Conservation (phyloP, 495 filamentous ascomycete species). For the Aspergillus panamensis region DNA sequence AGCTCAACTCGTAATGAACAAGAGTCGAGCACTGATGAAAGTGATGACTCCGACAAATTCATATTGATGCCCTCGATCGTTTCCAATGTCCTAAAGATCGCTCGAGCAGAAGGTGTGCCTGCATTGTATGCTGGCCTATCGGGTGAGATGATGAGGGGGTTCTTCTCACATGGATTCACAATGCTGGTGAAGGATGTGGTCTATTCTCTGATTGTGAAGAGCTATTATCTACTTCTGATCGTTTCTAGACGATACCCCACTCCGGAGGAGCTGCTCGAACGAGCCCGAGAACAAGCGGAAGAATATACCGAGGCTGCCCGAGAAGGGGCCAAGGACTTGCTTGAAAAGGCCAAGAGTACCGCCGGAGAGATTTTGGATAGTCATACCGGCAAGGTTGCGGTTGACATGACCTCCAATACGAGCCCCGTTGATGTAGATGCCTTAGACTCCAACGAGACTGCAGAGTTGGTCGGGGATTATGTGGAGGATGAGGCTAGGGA, state of each 20-base stretch:
- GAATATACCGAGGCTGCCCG: constrained; percentile 44
- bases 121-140: constrained; percentile 75
- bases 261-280: constrained; percentile 41
- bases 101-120: constrained; percentile 59
- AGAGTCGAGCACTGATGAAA: constrained; percentile 9
- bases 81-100: constrained; percentile 58
- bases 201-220: constrained; percentile 67
- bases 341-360: constrained; percentile 30
- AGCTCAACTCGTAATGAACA: background rate
- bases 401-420: constrained; percentile 35
- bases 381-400: constrained; percentile 28
- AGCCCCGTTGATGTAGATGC: constrained; percentile 2
- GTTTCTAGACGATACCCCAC: constrained; percentile 40
- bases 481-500: constrained; percentile 43
- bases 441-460: constrained; percentile 43
- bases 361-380: constrained; percentile 28
- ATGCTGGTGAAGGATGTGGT: constrained; percentile 83
- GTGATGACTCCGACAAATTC: constrained; percentile 20
- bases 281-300: constrained; percentile 43
- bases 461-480: constrained; percentile 47
- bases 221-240: constrained; percentile 55
- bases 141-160: constrained; percentile 77
- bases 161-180: constrained; percentile 83
- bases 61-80: constrained; percentile 54
- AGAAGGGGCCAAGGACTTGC: constrained; percentile 41